A percentile compares a stretch with the other conserved stretches of the same genome.
phyloP scores from a whole-genome alignment of 805 yeast genomes.

The Yarrowia deformans region DNA sequence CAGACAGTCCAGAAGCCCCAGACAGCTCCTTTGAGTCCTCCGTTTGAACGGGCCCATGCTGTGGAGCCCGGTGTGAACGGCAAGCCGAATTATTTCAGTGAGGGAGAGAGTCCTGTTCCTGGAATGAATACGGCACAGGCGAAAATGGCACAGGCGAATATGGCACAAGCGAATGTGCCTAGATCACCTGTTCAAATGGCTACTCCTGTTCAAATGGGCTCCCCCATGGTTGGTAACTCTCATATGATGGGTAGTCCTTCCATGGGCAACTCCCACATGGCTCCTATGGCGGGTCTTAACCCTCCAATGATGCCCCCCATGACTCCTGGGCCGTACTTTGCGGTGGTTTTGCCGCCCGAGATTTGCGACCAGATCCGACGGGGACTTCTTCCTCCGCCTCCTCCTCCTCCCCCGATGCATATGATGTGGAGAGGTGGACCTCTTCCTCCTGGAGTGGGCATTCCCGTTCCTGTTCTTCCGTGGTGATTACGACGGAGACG shows the following conservation, averaged over 20 bases:
- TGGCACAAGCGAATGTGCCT: no score
- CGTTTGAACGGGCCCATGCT: not conserved
- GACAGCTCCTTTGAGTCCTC: constrained; percentile 6
- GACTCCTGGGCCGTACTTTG: constrained; percentile 11
- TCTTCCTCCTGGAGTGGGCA: constrained; percentile 28
- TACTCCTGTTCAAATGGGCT: no score
- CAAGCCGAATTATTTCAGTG: constrained; percentile 9
- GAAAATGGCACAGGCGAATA: no score
- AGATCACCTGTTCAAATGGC: no score
- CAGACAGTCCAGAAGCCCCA: not conserved
- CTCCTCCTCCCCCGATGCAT: constrained; percentile 31
- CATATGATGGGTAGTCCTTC: not conserved
- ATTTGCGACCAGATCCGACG: constrained; percentile 26
- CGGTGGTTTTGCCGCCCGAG: constrained; percentile 33
- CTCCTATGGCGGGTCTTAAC: not conserved
- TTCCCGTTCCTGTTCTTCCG: constrained; percentile 30
- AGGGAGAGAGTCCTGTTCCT: no score
- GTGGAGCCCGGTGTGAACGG: not conserved
- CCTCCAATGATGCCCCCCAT: not conserved
- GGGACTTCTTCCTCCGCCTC: constrained; percentile 39
- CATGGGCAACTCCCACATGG: not conserved
- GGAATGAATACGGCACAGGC: not conserved
- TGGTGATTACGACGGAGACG: not conserved
- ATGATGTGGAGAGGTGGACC: constrained; percentile 38
- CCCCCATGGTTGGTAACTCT: no score